Percentiles rank a stretch among this genome's conserved stretches.
Evolutionary conservation across 768 basidiomycete species (phyloP).

Genomic region (Kwoniella europaea): DNA sequence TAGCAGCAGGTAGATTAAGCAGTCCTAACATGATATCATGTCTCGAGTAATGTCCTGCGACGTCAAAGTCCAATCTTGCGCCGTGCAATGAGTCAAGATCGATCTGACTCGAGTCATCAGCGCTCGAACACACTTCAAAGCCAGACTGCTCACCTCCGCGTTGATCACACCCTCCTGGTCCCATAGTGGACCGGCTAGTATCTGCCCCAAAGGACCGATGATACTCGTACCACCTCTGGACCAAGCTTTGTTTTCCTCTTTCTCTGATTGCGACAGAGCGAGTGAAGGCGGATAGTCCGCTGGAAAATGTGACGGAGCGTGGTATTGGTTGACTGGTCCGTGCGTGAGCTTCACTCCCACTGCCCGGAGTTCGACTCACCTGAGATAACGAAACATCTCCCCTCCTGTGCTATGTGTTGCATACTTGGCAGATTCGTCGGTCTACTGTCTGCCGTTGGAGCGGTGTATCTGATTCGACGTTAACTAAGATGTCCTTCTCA

Average conservation of each 20-base stretch:
- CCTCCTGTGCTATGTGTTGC: conserved; percentile 46
- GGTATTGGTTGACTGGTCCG: conserved; percentile 36
- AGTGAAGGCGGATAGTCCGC: conserved; percentile 32
- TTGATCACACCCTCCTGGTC: conserved; percentile 40
- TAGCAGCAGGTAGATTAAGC: conserved; percentile 11
- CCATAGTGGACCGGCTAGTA: conserved; percentile 43
- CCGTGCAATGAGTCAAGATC: conserved; percentile 31
- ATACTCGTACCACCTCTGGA: conserved; percentile 41
- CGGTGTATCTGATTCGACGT: conserved; percentile 29
- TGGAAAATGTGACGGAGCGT: conserved; percentile 34
- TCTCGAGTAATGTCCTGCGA: conserved; percentile 35
- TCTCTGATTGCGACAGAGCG: neutral
- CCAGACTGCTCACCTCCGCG: conserved; percentile 24
- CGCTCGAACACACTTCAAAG: conserved; percentile 1
- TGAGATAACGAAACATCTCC: conserved; percentile 38
- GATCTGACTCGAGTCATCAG: conserved; percentile 20
- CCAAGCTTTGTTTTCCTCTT: conserved; percentile 23
- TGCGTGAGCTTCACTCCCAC: neutral
- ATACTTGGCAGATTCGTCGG: conserved; percentile 35
- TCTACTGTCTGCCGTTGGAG: conserved; percentile 40
- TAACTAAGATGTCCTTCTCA: neutral
- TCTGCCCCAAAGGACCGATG: conserved; percentile 38
- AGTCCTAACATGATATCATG: conserved; percentile 29
- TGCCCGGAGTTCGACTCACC: conserved; percentile 12
- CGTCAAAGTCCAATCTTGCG: conserved; percentile 40